Conservation (phyloP, 2,329 filamentous ascomycete species). For the Colletotrichum cordylinicola region DNA sequence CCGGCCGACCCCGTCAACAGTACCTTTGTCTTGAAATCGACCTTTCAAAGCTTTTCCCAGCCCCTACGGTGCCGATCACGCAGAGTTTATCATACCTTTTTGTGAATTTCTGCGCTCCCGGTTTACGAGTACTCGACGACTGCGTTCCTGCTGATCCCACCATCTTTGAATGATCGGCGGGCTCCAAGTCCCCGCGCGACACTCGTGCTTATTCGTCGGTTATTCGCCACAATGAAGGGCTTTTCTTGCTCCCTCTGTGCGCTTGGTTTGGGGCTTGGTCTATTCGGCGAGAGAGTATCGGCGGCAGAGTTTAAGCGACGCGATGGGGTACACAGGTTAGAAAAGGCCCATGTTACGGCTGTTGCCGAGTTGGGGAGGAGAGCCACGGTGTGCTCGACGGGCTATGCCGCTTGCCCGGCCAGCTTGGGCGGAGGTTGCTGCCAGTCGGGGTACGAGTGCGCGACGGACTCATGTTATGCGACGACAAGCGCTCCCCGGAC, state of each 20-base stretch:
- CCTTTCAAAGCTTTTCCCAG: neutral
- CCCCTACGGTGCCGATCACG: neutral
- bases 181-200: neutral
- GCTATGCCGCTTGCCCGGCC: slow-evolving; percentile 38
- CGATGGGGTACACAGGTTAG: slow-evolving; percentile 36
- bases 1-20: neutral
- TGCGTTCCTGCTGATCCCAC: neutral
- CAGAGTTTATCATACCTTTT: neutral
- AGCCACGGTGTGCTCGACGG: slow-evolving; percentile 28
- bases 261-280: neutral
- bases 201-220: neutral
- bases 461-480: slow-evolving; percentile 50
- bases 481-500: slow-evolving; percentile 49
- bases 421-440: slow-evolving; percentile 53
- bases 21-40: neutral
- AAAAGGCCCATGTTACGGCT: slow-evolving; percentile 29
- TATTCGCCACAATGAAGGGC: neutral
- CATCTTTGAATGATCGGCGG: neutral
- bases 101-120: neutral
- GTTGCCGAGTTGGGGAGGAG: slow-evolving; percentile 8
- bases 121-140: neutral
- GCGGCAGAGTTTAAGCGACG: slow-evolving; percentile 32
- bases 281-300: neutral
- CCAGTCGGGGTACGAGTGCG: slow-evolving; percentile 54
- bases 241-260: slow-evolving; percentile 4